phyloP scores from a whole-genome alignment of 1,284 basidiomycete genomes.

The Lentinus polychrous region DNA sequence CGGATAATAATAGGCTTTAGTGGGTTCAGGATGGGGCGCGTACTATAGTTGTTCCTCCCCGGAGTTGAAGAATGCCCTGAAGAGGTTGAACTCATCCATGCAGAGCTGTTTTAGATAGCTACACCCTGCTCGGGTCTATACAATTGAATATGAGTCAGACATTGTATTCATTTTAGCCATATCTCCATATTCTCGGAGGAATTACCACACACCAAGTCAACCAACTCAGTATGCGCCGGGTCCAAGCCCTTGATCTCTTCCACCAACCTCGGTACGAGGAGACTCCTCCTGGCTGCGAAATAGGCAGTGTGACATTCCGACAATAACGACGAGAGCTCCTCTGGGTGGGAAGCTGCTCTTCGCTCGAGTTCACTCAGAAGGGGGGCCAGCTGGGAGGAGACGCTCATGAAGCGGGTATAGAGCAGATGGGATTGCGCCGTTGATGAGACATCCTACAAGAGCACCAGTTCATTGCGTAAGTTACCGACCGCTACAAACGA shows the following conservation, averaged over 20 bases:
- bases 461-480: not conserved
- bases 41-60: slow-evolving; percentile 84
- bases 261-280: slow-evolving; percentile 64
- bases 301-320: slow-evolving; percentile 83
- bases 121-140: slow-evolving; percentile 80
- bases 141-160: not conserved
- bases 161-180: not conserved
- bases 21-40: slow-evolving; percentile 26
- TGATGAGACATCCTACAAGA: slow-evolving; percentile 63
- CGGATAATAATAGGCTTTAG: not conserved
- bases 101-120: slow-evolving; percentile 87
- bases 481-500: not conserved
- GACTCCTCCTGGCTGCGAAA: slow-evolving; percentile 61
- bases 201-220: slow-evolving; percentile 62
- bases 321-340: slow-evolving; percentile 72
- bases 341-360: slow-evolving; percentile 62
- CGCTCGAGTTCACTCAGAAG: slow-evolving; percentile 81
- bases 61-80: slow-evolving; percentile 77
- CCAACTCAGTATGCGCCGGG: slow-evolving; percentile 70
- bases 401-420: slow-evolving; percentile 79
- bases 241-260: slow-evolving; percentile 82
- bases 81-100: slow-evolving; percentile 81
- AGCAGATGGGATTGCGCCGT: slow-evolving; percentile 81
- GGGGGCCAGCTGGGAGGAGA: slow-evolving; percentile 67
- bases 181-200: not conserved